Evolutionary conservation across 495 filamentous ascomycete species (phyloP), one percentile per base, ranked within the genome.

Genomic region (Penicillium fimorum): DNA sequence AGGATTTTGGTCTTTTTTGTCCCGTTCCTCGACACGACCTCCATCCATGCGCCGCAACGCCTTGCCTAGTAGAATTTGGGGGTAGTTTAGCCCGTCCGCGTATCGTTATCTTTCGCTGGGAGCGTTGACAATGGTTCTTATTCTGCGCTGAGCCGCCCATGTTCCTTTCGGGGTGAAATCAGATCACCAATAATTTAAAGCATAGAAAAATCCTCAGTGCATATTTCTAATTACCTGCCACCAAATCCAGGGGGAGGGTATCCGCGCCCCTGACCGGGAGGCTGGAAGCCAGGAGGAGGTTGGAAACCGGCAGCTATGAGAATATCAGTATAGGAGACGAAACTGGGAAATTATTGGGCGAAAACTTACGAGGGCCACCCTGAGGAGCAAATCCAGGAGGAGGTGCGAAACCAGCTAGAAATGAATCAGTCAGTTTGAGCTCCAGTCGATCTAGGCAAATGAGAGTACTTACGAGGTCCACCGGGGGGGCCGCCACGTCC

Each of bases 221-320:
- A 56, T 17, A 9, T 50, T 57, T 59, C 47, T 53, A 62, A 72
- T 83, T 80, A 90, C 75, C 89, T 77, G 59, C 90, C 84, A 48
- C 82, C 85, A 58, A 92, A 94, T 22, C 90, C 90, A n/a, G 87
- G 82, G 37, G 85, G 81, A 55, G 86, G 87, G 70, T 85, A 88
- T 46, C 89, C 89, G 57, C 87, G 81, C 49, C 86, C 86, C 62
- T 81, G 80, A 3, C 79, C 78, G 13, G 77, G 79, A 56, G 81
- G 77, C 69, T 86, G 83, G 71, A 89, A 89, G 22, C 85, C 86
- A 40, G 85, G 84, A 35, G 88, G 87, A 48, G 90, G 85, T 60
- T 86, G 85, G 75, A 88, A 89, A 62, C 76, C 76, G 55, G 77
- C 77, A 53, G 78, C 81, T 81, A 53, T 44, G 55, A 47, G 42